Evolutionary conservation across 306 rosid genomes (phyloP), one percentile per base, ranked within the genome.

Genomic region (Lotus japonicus): DNA sequence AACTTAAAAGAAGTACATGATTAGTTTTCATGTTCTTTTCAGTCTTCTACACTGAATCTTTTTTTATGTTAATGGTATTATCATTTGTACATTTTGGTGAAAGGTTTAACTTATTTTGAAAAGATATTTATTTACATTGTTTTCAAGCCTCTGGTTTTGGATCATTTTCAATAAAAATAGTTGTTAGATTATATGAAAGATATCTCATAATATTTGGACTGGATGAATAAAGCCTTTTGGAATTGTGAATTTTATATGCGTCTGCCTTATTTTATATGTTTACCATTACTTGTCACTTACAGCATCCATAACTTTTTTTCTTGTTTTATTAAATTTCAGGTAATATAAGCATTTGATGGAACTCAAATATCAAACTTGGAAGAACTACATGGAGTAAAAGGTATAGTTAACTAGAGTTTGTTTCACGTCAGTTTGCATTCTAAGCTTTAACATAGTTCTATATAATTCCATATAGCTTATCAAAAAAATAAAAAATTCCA

Each of bases 351-450:
- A 53, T 94, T 94, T 83, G 98, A 90, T 82, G 98, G 97, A 66
- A 79, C 53, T 66, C 80, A 18, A 41, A 12, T 11, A 61, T 86
- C 88, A 33, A 92, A 88, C 83, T 94, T 94, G 98, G 98, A 90
- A 84, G 98, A 90, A 71, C 97, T 97, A 70, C 81, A 76, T 56
- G 97, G 98, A 66, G 98, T 92, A 58, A 75, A 70, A 88, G 98
- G 98, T 92, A 84, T 61, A 36, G 21, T 53, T 42, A 59, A 55
- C 63, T 71, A 12, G 39, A 67, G 64, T 46, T 67, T 59, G 49
- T 8, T 58, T 59, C 9, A 51, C 4, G 18, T 28, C 31, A 50
- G 46, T 42, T 42, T 69, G 42, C 42, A 44, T 3, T 70, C 7
- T 38, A 70, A 35, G 61, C 18, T 52, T 58, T 11, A 16, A 52